These are phyloP conservation scores for Scleromitrula shiraiana DNA, from an alignment of 2,329 filamentous ascomycete species.

Conservation along the genomic window DNA sequence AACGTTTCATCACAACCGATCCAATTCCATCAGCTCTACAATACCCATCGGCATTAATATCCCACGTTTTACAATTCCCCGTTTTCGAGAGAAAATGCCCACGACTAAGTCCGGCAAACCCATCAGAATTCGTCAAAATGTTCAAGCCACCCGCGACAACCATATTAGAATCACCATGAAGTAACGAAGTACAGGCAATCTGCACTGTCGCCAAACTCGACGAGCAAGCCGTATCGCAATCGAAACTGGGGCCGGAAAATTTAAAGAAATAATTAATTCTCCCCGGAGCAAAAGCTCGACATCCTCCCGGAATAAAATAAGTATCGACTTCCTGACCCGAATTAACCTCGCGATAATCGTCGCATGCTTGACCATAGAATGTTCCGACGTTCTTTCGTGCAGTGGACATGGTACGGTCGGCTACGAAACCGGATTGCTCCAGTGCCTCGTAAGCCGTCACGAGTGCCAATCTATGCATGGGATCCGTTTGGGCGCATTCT, in stretches of 20 bases:
- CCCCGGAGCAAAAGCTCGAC: conserved; percentile 23
- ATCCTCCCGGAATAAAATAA: conserved; percentile 21
- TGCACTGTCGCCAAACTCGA: conserved; percentile 48
- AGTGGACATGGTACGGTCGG: conserved; percentile 13
- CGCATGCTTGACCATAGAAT: conserved; percentile 13
- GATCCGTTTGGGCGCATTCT: conserved; percentile 69
- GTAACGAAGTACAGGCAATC: conserved; percentile 42
- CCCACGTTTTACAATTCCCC: conserved; percentile 33
- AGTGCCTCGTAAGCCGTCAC: conserved; percentile 71
- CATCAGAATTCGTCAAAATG: conserved; percentile 14
- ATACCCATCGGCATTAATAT: conserved; percentile 12
- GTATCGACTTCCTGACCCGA: conserved; percentile 15
- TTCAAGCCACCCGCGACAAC: conserved; percentile 36
- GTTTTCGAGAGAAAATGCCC: conserved; percentile 27
- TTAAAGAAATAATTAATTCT: conserved; percentile 34
- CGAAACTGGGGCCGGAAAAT: conserved; percentile 42
- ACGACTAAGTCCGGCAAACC: conserved; percentile 33
- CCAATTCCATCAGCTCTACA: conserved; percentile 34
- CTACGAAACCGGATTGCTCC: conserved; percentile 67
- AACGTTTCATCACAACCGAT: conserved; percentile 45
- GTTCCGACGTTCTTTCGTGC: conserved; percentile 33
- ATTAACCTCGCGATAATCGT: conserved; percentile 14
- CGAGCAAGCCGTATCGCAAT: conserved; percentile 52
- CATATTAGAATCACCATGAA: conserved; percentile 36
- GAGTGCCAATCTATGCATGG: conserved; percentile 67